A percentile compares a stretch with the other conserved stretches of the same genome.
phyloP scores from a whole-genome alignment of 225 moss, liverwort and hornwort species.

The Pseudoscleropodium purum region DNA sequence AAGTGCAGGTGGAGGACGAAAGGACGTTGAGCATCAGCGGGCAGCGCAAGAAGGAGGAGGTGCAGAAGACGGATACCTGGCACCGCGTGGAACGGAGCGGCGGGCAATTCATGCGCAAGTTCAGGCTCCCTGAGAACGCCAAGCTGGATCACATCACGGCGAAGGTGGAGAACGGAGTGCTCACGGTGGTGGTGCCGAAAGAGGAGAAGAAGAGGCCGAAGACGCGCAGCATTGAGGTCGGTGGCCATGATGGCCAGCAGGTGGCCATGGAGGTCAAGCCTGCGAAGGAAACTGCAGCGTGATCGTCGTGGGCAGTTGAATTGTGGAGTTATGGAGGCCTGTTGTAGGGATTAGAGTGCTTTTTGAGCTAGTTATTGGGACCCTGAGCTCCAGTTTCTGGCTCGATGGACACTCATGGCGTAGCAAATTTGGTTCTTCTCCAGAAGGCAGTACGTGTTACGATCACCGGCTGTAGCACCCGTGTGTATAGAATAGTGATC shows the following conservation, averaged over 20 bases:
- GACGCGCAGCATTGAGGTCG: neutral
- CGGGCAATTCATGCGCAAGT: constrained; percentile 2
- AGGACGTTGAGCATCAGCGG: neutral
- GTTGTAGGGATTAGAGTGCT: neutral
- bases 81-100: neutral
- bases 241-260: neutral
- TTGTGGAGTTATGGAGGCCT: neutral
- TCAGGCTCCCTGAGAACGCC: neutral
- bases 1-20: neutral
- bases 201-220: neutral
- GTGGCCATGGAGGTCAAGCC: neutral
- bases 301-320: neutral
- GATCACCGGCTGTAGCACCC: neutral
- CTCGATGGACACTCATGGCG: neutral
- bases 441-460: neutral
- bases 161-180: constrained; percentile 11
- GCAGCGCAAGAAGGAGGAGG: constrained; percentile 2
- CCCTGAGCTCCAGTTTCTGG: neutral
- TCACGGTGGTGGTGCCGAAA: neutral
- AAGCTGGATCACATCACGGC: neutral
- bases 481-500: neutral
- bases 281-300: neutral
- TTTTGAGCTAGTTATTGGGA: too few species aligned
- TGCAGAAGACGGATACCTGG: constrained; percentile 4
- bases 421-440: neutral